Conservation (phyloP, 2,329 filamentous ascomycete genomes). For the Sclerotinia borealis region DNA sequence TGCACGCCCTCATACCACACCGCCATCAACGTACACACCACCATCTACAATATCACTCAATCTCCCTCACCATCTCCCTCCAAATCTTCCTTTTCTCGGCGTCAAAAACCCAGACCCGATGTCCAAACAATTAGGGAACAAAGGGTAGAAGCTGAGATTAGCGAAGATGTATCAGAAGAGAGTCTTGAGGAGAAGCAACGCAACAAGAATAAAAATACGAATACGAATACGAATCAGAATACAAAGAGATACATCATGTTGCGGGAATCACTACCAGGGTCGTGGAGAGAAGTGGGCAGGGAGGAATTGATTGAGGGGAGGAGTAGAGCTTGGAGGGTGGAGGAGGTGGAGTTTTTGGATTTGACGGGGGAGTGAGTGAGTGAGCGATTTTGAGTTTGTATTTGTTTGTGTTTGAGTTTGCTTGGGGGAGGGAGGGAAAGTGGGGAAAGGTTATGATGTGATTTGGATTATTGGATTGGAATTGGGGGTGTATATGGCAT, state of each 20-base stretch:
- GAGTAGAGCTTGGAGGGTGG: conserved; percentile 9
- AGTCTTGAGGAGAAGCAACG: not conserved
- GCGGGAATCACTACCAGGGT: conserved; percentile 7
- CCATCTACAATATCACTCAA: conserved; percentile 2
- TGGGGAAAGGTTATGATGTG: too few relatives aligned
- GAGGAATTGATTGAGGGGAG: conserved; percentile 11
- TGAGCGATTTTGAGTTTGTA: too few relatives aligned
- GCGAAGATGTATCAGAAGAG: too few relatives aligned
- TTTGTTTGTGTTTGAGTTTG: too few relatives aligned
- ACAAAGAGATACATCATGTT: conserved; percentile 10
- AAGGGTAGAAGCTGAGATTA: not conserved
- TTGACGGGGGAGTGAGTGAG: conserved; percentile 7
- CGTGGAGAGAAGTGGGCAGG: not conserved
- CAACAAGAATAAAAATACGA: not conserved
- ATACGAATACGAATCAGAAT: not conserved
- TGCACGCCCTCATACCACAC: not conserved
- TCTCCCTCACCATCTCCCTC: not conserved
- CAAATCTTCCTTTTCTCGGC: not conserved
- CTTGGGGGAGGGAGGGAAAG: too few relatives aligned
- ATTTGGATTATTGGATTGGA: too few relatives aligned
- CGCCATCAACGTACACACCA: not conserved
- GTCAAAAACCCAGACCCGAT: not conserved
- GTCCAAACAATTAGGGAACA: not conserved
- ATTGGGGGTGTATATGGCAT: too few relatives aligned
- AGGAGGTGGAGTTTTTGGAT: conserved; percentile 13